Percentiles rank a stretch among this genome's conserved stretches.
Evolutionary conservation across 2,329 filamentous ascomycete genomes (phyloP).

Genomic region (Davidsoniella australis): DNA sequence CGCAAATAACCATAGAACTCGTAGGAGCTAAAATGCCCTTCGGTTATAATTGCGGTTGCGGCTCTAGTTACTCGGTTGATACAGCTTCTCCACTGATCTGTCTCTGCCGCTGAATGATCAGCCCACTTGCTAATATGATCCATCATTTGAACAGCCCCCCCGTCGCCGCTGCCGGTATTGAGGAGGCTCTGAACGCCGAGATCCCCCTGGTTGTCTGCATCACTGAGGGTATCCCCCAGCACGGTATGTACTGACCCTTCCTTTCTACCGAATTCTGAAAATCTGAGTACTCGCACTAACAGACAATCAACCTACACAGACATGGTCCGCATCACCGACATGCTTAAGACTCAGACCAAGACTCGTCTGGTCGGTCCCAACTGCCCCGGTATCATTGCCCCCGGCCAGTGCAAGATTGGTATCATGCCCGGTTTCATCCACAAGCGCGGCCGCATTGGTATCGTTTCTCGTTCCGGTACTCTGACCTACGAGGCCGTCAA

Average conservation of each 20-base stretch:
- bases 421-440: constrained; percentile 99
- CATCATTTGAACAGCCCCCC: constrained; percentile 47
- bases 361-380: constrained; percentile 93
- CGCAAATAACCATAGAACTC: background rate
- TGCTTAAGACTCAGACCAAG: constrained; percentile 94
- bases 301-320: constrained; percentile 32
- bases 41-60: background rate
- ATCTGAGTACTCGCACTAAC: background rate
- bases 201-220: constrained; percentile 93
- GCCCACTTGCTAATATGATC: background rate
- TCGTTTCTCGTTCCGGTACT: constrained; percentile 94
- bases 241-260: constrained; percentile 46
- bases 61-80: constrained; percentile 3
- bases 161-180: constrained; percentile 82
- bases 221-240: constrained; percentile 93
- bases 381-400: constrained; percentile 91
- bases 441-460: constrained; percentile 96
- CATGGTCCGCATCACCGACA: constrained; percentile 97
- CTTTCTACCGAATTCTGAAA: constrained; percentile 9
- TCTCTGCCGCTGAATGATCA: background rate
- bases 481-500: constrained; percentile 99
- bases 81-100: background rate
- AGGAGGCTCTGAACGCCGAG: constrained; percentile 88
- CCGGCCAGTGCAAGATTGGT: constrained; percentile 97
- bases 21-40: background rate